A percentile compares a stretch with the other conserved stretches of the same genome.
These are phyloP conservation scores for Fusarium sarcochroum DNA, from an alignment of 2,329 filamentous ascomycete species.

Conservation along the genomic window DNA sequence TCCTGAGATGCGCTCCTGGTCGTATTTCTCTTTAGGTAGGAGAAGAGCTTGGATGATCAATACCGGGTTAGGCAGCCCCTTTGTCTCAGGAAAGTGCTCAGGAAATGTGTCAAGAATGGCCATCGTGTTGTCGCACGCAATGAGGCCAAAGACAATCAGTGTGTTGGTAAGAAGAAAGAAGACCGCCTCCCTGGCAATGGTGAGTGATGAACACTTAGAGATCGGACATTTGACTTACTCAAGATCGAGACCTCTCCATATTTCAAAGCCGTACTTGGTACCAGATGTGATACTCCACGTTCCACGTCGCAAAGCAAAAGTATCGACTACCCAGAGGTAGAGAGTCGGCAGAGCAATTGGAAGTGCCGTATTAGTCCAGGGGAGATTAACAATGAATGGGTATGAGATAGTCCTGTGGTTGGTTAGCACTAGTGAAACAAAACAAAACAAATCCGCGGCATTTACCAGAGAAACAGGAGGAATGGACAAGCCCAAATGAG, in stretches of 20 bases:
- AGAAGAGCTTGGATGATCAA: slow-evolving; percentile 66
- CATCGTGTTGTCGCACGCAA: slow-evolving; percentile 78
- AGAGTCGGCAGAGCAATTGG: slow-evolving; percentile 75
- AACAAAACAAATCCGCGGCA: not conserved
- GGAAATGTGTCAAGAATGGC: slow-evolving; percentile 76
- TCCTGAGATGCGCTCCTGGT: slow-evolving; percentile 69
- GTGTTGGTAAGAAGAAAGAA: slow-evolving; percentile 81
- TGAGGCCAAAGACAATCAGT: slow-evolving; percentile 77
- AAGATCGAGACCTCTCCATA: slow-evolving; percentile 77
- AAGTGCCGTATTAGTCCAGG: slow-evolving; percentile 67
- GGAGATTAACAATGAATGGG: slow-evolving; percentile 73
- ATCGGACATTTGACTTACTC: slow-evolving; percentile 56
- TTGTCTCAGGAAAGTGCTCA: slow-evolving; percentile 65
- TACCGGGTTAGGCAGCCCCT: slow-evolving; percentile 62
- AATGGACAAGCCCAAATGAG: slow-evolving; percentile 78
- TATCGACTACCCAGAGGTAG: slow-evolving; percentile 81
- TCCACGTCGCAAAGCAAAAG: slow-evolving; percentile 74
- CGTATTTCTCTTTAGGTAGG: slow-evolving; percentile 63
- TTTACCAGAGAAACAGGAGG: slow-evolving; percentile 62
- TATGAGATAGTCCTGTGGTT: slow-evolving; percentile 73
- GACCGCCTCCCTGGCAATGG: slow-evolving; percentile 67
- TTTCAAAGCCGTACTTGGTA: slow-evolving; percentile 74
- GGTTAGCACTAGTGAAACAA: not conserved
- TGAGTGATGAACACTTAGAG: accelerated
- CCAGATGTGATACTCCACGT: slow-evolving; percentile 79